Evolutionary conservation across 2,329 filamentous ascomycete genomes (phyloP), one percentile per base, ranked within the genome.

Genomic region (Byssothecium circinans): DNA sequence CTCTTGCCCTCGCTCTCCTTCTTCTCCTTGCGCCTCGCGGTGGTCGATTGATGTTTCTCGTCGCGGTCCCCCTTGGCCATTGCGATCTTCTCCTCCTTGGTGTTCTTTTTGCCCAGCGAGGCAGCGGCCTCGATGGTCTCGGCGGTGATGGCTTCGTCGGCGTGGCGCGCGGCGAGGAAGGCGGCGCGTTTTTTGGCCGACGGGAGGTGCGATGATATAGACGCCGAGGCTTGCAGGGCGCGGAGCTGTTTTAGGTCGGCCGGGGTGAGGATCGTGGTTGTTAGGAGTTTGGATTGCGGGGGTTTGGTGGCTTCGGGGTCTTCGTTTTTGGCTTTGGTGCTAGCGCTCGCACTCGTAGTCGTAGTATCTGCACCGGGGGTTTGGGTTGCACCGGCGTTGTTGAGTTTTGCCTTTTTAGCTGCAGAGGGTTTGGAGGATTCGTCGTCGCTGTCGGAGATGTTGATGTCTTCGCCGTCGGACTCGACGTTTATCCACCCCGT

Each of bases 161-260:
- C 79, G 70, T 95, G 90, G 36, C 88, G 84, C 19, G 68, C 67
- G 4, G 67, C 66, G 23, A 69, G 62, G 61, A 61, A 68, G 30
- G 69, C 67, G 18, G 69, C 67, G 19, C 74, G 72, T 46, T 72
- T 70, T 46, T 72, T 70, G 52, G 72, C 67, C 1, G 60, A 60
- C 2, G 79, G 76, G 22, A 86, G 71, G 27, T 75, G 65, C 52
- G 88, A 86, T 54, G 87, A 83, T 38, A 97, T 75, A 29, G 83
- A 81, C 17, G 89, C 84, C 35, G 87, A 78, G 41, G 88, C 78
- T 38, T 89, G 88, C 19, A 99, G 84, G 72, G 96, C 92, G 52
- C 89, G 85, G 17, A 99, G 85, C 70, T 97, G 97, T 58, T 89
- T 86, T n/a, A 97, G 81, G 72, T 99, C 94, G 11, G 94, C 94